phyloP scores from a whole-genome alignment of 169 alveolate genomes.

The Babesia divergens region DNA sequence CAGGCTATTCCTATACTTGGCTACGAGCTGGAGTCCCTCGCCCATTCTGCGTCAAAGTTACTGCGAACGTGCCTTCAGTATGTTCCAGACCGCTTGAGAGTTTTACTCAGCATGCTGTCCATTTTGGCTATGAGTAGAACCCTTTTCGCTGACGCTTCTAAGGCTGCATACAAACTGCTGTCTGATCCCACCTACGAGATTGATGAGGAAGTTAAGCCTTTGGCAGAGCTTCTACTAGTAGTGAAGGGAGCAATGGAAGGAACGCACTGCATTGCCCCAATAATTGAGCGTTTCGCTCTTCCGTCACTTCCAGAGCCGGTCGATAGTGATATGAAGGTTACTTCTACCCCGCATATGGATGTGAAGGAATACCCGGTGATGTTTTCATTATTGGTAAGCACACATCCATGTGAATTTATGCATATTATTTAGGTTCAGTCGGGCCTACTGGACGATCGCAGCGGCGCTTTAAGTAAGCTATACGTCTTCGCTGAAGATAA shows the following conservation, averaged over 20 bases:
- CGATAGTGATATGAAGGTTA: not conserved
- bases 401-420: not conserved
- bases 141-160: constrained; percentile 6
- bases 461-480: not conserved
- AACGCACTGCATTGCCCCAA: not conserved
- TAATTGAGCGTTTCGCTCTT: not conserved
- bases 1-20: constrained; percentile 6
- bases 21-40: constrained; percentile 1
- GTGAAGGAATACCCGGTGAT: constrained; percentile 4
- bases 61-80: not conserved
- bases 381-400: constrained; percentile 20
- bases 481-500: constrained; percentile 33
- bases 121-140: constrained; percentile 5
- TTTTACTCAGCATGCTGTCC: constrained; percentile 1
- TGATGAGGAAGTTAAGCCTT: not conserved
- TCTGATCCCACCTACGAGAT: not conserved
- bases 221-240: constrained; percentile 14
- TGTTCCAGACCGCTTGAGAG: not conserved
- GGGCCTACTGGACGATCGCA: not conserved
- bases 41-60: not conserved
- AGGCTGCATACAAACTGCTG: constrained; percentile 1
- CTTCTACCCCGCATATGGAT: not conserved
- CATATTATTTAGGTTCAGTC: constrained; percentile 7
- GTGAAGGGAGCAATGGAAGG: not conserved
- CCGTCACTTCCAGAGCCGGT: not conserved